These are phyloP conservation scores for Daldinia eschscholtzii DNA, from an alignment of 2,329 filamentous ascomycete species.

Conservation along the genomic window DNA sequence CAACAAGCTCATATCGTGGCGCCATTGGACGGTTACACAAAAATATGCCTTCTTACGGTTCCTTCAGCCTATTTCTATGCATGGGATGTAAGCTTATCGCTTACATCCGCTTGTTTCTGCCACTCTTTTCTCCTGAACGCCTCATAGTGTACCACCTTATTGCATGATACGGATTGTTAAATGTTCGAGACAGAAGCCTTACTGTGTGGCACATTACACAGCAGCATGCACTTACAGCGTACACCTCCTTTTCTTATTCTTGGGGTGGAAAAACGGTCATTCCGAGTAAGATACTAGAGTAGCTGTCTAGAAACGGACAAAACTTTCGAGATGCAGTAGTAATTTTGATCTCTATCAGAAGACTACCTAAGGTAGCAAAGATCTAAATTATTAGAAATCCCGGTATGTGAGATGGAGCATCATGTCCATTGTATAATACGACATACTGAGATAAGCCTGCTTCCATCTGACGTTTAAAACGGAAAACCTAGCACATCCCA, in stretches of 20 bases:
- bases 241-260: neutral
- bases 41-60: conserved; percentile 3
- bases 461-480: neutral
- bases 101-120: neutral
- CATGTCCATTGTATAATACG: neutral
- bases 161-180: conserved; percentile 1
- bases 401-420: neutral
- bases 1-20: neutral
- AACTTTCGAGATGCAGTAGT: neutral
- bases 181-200: conserved; percentile 2
- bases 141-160: neutral
- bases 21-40: neutral
- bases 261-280: conserved; percentile 3
- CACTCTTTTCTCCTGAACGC: neutral
- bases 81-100: conserved; percentile 5
- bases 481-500: neutral
- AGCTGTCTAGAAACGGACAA: neutral
- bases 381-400: neutral
- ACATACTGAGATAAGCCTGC: neutral
- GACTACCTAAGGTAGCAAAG: neutral
- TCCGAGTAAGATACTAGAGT: neutral
- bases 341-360: neutral
- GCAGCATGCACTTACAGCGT: neutral
- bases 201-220: conserved; percentile 5
- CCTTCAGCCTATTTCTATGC: conserved; percentile 9